Conservation (phyloP, 805 yeast genomes). For the Candida patagonica region DNA sequence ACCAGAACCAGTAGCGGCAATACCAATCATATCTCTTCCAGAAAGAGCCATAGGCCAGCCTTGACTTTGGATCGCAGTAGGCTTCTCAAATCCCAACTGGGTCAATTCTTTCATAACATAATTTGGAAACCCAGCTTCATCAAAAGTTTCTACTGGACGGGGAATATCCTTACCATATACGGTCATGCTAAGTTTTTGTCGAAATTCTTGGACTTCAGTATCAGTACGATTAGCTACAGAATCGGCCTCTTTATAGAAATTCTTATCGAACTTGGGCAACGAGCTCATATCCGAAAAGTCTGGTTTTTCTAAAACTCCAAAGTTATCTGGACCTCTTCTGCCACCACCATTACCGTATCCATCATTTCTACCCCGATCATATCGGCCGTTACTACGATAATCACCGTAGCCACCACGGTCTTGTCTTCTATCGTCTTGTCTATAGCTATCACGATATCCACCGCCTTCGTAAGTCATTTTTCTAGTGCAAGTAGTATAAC, state of each 20-base stretch:
- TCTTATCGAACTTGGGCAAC: slow-evolving; percentile 87
- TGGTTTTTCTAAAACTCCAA: slow-evolving; percentile 48
- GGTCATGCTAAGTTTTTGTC: slow-evolving; percentile 80
- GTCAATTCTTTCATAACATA: slow-evolving; percentile 84
- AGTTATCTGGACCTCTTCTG: slow-evolving; percentile 28
- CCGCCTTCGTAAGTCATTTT: slow-evolving; percentile 15
- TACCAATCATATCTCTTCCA: slow-evolving; percentile 98
- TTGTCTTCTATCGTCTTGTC: slow-evolving; percentile 31
- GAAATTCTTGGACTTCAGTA: slow-evolving; percentile 62
- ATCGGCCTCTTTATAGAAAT: slow-evolving; percentile 84
- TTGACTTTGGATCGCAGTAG: slow-evolving; percentile 97
- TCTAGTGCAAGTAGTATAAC: too few species aligned
- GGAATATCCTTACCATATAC: slow-evolving; percentile 79
- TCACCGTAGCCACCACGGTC: slow-evolving; percentile 32
- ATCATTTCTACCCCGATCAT: slow-evolving; percentile 23
- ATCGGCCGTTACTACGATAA: slow-evolving; percentile 35
- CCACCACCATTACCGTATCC: slow-evolving; percentile 28
- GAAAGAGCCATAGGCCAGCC: slow-evolving; percentile 99
- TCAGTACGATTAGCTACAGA: slow-evolving; percentile 67
- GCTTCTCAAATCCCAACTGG: slow-evolving; percentile 85
- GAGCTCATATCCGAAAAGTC: slow-evolving; percentile 63
- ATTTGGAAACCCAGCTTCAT: slow-evolving; percentile 97
- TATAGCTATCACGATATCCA: slow-evolving; percentile 31
- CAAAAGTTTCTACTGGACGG: slow-evolving; percentile 84
- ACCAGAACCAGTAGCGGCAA: slow-evolving; percentile 99